These are phyloP conservation scores for Skeletonema tropicum DNA, from an alignment of 108 stramenopile genomes.

Conservation along the genomic window DNA sequence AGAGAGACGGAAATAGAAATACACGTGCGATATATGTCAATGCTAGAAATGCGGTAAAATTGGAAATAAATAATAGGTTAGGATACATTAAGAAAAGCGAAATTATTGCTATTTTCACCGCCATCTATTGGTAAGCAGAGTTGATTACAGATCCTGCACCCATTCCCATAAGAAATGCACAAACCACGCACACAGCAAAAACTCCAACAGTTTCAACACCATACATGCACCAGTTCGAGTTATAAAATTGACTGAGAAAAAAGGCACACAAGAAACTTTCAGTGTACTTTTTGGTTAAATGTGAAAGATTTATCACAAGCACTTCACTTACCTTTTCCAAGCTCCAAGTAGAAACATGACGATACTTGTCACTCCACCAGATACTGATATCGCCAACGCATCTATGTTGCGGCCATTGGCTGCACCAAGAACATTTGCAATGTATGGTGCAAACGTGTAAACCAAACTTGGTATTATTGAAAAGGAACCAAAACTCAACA, in stretches of 20 bases:
- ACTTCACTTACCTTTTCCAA: constrained; percentile 69
- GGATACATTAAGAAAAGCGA: neutral
- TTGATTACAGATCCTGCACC: constrained; percentile 12
- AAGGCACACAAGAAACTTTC: neutral
- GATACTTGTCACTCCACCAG: constrained; percentile 31
- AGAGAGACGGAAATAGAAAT: neutral
- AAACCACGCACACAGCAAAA: constrained; percentile 49
- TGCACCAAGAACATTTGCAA: neutral
- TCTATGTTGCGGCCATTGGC: constrained; percentile 10
- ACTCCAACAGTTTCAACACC: constrained; percentile 69
- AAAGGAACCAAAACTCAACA: constrained; percentile 72
- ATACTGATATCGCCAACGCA: constrained; percentile 19
- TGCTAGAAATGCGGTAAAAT: neutral
- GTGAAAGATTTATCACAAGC: neutral
- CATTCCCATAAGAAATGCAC: constrained; percentile 56
- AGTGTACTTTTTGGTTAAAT: neutral
- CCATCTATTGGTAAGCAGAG: neutral
- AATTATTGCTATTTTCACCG: neutral
- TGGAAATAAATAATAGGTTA: neutral
- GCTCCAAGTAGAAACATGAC: constrained; percentile 74
- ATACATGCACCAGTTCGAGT: constrained; percentile 60
- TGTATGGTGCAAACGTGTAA: constrained; percentile 32
- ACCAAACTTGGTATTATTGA: constrained; percentile 65
- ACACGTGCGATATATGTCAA: neutral
- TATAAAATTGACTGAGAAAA: constrained; percentile 42